These are phyloP conservation scores for Aspergillus phoenicis DNA, from an alignment of 2,329 filamentous ascomycete species.

Conservation along the genomic window DNA sequence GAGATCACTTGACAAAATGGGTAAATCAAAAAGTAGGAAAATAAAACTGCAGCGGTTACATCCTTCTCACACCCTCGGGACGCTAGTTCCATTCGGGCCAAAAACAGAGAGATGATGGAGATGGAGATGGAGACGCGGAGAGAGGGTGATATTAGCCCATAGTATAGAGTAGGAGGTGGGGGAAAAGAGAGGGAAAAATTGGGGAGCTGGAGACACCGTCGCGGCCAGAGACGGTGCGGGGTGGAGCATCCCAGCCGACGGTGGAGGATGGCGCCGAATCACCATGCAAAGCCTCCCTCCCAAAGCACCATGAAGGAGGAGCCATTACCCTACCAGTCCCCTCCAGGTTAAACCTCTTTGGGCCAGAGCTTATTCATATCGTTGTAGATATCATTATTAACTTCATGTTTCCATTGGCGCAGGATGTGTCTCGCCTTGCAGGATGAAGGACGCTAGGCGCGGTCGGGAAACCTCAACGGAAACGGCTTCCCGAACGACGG, in stretches of 20 bases:
- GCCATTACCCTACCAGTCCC: neutral
- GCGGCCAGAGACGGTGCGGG: neutral
- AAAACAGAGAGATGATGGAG: neutral
- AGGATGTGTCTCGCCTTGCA: conserved; percentile 12
- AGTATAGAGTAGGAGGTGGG: neutral
- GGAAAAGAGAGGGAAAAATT: neutral
- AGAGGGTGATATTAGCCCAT: conserved; percentile 2
- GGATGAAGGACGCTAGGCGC: conserved; percentile 9
- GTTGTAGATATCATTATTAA: conserved; percentile 5
- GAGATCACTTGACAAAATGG: neutral
- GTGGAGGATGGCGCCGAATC: neutral
- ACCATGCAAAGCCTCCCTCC: conserved; percentile 6
- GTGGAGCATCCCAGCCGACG: neutral
- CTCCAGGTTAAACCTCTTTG: conserved; percentile 6
- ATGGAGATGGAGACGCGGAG: neutral
- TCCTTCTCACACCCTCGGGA: too few relatives aligned
- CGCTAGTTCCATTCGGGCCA: neutral
- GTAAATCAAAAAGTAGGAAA: neutral
- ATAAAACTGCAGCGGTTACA: neutral
- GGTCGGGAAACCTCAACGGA: conserved; percentile 12
- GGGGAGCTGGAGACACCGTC: conserved; percentile 2
- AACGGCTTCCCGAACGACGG: conserved; percentile 17
- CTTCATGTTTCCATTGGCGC: conserved; percentile 9
- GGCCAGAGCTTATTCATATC: neutral
- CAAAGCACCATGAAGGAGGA: neutral